Conservation (phyloP, 148 eudicot genomes). For the Silene uniflora region DNA sequence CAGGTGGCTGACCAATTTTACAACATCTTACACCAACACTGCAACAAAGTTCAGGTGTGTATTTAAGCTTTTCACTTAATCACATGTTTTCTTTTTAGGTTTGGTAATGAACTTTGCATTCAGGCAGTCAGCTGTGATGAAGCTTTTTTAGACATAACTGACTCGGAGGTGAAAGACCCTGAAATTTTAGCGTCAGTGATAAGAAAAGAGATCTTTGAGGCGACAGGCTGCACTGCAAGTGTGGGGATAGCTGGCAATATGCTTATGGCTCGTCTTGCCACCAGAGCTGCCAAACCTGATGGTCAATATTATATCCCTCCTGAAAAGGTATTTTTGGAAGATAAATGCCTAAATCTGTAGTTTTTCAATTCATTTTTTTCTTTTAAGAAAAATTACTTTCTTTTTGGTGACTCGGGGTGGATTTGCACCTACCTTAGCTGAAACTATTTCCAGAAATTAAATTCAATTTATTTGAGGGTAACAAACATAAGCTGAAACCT, state of each 20-base stretch:
- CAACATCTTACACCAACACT: conserved; percentile 75
- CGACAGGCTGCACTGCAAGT: conserved; percentile 88
- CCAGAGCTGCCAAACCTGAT: conserved; percentile 87
- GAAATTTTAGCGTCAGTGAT: conserved; percentile 66
- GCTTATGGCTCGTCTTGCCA: conserved; percentile 98
- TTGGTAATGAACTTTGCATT: conserved; percentile 20
- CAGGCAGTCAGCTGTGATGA: conserved; percentile 99
- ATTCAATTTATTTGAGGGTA: background rate
- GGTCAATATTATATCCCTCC: conserved; percentile 73
- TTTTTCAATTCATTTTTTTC: background rate
- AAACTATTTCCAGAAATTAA: background rate
- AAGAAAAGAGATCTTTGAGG: conserved; percentile 78
- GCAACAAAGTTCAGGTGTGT: conserved; percentile 85
- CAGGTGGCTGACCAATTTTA: conserved; percentile 96
- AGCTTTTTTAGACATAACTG: conserved; percentile 80
- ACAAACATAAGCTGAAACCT: background rate
- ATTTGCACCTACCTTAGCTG: background rate
- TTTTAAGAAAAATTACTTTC: background rate
- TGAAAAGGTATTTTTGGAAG: conserved; percentile 50
- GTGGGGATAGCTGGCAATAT: conserved; percentile 77
- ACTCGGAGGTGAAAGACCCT: conserved; percentile 57
- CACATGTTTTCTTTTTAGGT: background rate
- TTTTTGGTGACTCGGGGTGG: background rate
- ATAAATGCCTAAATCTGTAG: background rate
- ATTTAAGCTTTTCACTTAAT: background rate